phyloP scores from a whole-genome alignment of 768 basidiomycete species.

The Podaxis sp. region DNA sequence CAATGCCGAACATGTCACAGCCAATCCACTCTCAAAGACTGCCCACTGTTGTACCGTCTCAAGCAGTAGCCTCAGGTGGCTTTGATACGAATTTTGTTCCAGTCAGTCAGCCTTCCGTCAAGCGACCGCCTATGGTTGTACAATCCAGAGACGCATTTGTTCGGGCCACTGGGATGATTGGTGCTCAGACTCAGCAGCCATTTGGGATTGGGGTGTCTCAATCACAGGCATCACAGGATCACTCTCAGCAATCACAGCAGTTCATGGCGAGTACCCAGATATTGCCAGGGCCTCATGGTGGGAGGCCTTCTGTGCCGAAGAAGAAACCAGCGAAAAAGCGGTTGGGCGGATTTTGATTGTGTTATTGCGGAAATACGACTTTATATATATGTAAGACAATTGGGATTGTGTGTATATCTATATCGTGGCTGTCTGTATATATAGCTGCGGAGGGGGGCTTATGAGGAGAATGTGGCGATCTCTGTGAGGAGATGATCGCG shows the following conservation, averaged over 20 bases:
- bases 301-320: constrained; percentile 42
- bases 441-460: not conserved
- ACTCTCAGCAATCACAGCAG: constrained; percentile 30
- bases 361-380: not conserved
- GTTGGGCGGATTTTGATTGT: constrained; percentile 64
- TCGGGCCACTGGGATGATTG: not conserved
- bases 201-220: not conserved
- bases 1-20: not conserved
- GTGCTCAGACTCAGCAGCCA: not conserved
- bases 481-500: not conserved
- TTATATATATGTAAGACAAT: not conserved
- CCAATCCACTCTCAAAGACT: not conserved
- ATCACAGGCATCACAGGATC: constrained; percentile 8
- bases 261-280: constrained; percentile 62
- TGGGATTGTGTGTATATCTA: not conserved
- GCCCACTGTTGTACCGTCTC: constrained; percentile 7
- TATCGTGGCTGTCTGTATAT: not conserved
- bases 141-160: constrained; percentile 6
- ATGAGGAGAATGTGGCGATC: too few species aligned
- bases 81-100: not conserved
- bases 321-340: constrained; percentile 64
- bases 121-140: not conserved
- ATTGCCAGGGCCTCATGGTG: constrained; percentile 68
- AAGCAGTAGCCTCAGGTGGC: not conserved
- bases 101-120: not conserved